These are phyloP conservation scores for Penicillium glabrum DNA, from an alignment of 2,329 filamentous ascomycete species.

Conservation along the genomic window DNA sequence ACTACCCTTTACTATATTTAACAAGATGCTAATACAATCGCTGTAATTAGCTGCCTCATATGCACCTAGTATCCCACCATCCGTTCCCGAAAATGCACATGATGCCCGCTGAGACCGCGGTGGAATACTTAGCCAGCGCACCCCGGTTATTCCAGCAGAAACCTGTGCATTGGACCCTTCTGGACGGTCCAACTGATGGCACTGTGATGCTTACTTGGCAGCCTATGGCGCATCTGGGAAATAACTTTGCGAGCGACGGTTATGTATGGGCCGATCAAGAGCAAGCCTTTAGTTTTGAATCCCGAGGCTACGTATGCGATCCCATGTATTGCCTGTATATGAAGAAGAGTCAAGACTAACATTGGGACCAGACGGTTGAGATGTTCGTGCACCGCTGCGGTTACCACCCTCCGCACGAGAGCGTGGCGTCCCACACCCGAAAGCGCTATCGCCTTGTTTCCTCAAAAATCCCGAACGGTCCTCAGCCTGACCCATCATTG, in stretches of 20 bases:
- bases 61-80: conserved; percentile 84
- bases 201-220: conserved; percentile 88
- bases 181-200: conserved; percentile 78
- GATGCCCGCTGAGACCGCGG: conserved; percentile 73
- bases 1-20: no score
- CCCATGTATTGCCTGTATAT: not conserved
- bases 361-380: conserved; percentile 71
- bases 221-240: conserved; percentile 67
- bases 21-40: conserved; percentile 12
- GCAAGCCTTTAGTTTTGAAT: conserved; percentile 71
- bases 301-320: conserved; percentile 62
- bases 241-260: conserved; percentile 84
- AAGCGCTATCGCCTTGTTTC: conserved; percentile 81
- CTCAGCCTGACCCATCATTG: conserved; percentile 74
- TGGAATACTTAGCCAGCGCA: conserved; percentile 79
- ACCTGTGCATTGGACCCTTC: conserved; percentile 90
- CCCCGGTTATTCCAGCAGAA: conserved; percentile 80
- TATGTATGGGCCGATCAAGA: conserved; percentile 88
- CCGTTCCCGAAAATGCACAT: conserved; percentile 73
- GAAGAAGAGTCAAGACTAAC: not conserved
- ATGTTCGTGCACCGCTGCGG: conserved; percentile 81
- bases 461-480: conserved; percentile 67
- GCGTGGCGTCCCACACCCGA: conserved; percentile 72
- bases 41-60: conserved; percentile 69
- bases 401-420: conserved; percentile 71